Evolutionary conservation across 1,139 yeast species (phyloP).

Genomic region (Yarrowia galli): DNA sequence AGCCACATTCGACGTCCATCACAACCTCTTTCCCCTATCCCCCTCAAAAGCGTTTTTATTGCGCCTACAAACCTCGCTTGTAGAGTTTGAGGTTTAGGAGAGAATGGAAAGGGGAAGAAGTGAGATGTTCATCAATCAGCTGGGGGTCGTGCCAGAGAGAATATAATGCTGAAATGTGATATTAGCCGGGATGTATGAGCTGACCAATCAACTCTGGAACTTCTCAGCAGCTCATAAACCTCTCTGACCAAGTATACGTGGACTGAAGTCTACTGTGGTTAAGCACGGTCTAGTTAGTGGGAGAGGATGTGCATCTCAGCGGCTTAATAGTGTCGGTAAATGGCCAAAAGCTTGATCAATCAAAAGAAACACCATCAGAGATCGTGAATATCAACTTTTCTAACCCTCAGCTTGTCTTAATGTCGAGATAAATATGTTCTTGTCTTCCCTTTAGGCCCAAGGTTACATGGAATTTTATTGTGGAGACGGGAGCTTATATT

Average conservation of each 20-base stretch:
- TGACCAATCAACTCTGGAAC: neutral
- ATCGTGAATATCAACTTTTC: neutral
- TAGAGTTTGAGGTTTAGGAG: neutral
- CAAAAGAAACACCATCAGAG: neutral
- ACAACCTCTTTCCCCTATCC: too few species aligned
- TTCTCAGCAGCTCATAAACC: neutral
- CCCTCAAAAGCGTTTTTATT: slow-evolving; percentile 11
- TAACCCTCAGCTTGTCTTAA: neutral
- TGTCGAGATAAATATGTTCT: neutral
- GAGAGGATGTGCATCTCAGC: too few species aligned
- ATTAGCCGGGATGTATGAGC: too few species aligned
- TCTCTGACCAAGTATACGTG: neutral
- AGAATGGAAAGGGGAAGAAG: too few species aligned
- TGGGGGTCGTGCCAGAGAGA: too few species aligned
- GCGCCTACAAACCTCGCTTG: slow-evolving; percentile 2
- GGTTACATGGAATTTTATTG: neutral
- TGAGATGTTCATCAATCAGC: too few species aligned
- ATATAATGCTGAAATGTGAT: too few species aligned
- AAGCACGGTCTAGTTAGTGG: slow-evolving; percentile 4
- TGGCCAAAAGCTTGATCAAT: too few species aligned
- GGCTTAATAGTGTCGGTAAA: too few species aligned
- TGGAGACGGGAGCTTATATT: neutral
- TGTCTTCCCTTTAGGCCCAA: neutral
- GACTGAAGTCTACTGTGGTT: slow-evolving; percentile 2
- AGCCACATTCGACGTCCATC: too few species aligned